Evolutionary conservation across 176 grass and related monocot genomes (phyloP), one percentile per base, ranked within the genome.

Genomic region (Rhipidocladum racemiflorum): DNA sequence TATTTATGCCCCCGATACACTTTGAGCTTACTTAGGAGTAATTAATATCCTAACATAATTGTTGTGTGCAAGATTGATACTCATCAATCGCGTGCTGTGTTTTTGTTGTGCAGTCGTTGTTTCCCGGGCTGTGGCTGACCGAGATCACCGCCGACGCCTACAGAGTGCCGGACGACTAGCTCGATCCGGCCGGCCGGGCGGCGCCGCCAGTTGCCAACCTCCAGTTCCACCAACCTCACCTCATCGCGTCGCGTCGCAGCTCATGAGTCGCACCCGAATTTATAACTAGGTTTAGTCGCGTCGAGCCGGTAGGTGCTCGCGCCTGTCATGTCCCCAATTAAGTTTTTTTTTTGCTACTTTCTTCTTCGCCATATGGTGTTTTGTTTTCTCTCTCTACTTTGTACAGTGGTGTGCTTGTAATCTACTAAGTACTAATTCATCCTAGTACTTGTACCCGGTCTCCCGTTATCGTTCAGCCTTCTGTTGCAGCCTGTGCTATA

Each of bases 121-220:
- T 91, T 49, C 91, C 94, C 11, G 89, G 94, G 29, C 64, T 85
- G 43, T 93, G 94, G 91, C 86, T 97, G 25, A 75, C 89, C 18
- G 91, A 97, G 65, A 67, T 97, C 75, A 97, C 87, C 67, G 74
- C 89, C 70, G 91, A 97, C 86, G 68, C 76, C 45, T 97, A 97
- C 84, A 87, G 84, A 51, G 91, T 91, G 80, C 75, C 84, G 38
- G 90, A 86, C 27, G 74, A 79, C 7, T 80, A 84, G 64, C 60
- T 29, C n/a, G 61, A 64, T 30, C 48, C 54, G 27, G 68, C 60
- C 35, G 8, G 13, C 49, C 14, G 0, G 57, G 30, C 46, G 55
- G 55, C 83, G 66, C 65, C 54, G 83, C 83, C 55, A 68, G 38
- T 50, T 53, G 23, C 68, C 43, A 4, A 62, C n/a, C 21, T 36